These are phyloP conservation scores for Fragaria iinumae DNA, from an alignment of 306 rosid species.

Conservation along the genomic window DNA sequence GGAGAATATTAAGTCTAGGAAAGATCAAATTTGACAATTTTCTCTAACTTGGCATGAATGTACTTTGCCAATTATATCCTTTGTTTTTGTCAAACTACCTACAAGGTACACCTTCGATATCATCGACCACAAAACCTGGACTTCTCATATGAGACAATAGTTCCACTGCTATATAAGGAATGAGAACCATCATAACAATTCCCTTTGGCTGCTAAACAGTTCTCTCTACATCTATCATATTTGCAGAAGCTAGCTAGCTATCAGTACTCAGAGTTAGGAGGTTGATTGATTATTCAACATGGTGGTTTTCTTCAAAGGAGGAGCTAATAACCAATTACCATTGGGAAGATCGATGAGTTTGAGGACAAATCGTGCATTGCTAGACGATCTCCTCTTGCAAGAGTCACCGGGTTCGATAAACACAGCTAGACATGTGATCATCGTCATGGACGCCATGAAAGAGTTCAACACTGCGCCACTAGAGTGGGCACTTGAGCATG, in stretches of 20 bases:
- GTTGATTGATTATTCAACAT: neutral
- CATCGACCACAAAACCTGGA: neutral
- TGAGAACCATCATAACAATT: neutral
- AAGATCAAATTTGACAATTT: neutral
- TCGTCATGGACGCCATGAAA: constrained; percentile 59
- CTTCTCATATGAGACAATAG: neutral
- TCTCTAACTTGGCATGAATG: neutral
- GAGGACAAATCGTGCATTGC: constrained; percentile 2
- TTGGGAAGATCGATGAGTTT: constrained; percentile 7
- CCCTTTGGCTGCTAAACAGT: neutral
- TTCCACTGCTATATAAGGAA: neutral
- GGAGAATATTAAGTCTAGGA: neutral
- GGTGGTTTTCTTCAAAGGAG: constrained; percentile 7
- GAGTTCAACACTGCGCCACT: constrained; percentile 48
- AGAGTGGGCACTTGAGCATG: constrained; percentile 48
- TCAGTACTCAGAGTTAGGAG: neutral
- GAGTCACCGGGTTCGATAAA: constrained; percentile 26
- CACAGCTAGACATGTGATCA: constrained; percentile 33
- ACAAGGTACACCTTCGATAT: neutral
- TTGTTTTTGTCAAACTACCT: constrained; percentile 8
- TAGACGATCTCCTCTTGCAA: constrained; percentile 10
- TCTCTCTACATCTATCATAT: neutral
- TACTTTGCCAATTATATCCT: neutral
- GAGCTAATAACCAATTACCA: neutral
- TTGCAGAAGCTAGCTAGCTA: neutral